Conservation (phyloP, 768 basidiomycete species). For the Candolleomyces aberdarensis region DNA sequence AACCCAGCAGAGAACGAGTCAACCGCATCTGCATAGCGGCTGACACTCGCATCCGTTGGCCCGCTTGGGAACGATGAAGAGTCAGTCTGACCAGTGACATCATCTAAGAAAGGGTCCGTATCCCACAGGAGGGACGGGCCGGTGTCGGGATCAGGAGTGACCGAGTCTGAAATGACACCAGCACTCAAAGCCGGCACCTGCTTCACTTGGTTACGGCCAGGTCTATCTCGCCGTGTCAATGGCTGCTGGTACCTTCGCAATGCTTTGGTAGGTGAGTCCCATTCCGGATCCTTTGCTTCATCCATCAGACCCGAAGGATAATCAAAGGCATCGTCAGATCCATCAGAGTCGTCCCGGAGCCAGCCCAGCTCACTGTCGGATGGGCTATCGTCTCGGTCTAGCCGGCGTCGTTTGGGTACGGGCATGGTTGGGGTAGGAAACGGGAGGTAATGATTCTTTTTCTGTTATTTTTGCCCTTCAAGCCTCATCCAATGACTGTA, state of each 20-base stretch:
- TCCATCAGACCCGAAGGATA: background rate
- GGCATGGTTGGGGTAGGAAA: too few species aligned
- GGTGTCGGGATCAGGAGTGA: background rate
- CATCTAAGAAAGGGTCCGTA: background rate
- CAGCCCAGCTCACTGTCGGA: background rate
- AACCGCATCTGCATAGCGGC: background rate
- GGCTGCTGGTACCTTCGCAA: background rate
- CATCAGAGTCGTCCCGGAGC: background rate
- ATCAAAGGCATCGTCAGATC: background rate
- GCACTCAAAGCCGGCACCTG: background rate
- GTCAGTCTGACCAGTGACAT: too few species aligned
- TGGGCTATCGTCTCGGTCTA: background rate
- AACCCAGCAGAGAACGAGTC: background rate
- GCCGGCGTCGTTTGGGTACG: too few species aligned
- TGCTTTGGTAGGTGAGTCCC: background rate
- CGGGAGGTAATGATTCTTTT: too few species aligned
- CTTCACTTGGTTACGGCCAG: background rate
- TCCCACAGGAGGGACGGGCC: background rate
- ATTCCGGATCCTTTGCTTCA: background rate
- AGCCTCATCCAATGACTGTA: too few species aligned
- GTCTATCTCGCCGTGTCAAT: background rate
- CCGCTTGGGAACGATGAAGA: too few species aligned
- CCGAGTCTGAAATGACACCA: background rate
- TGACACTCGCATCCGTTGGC: background rate
- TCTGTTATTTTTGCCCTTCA: too few species aligned